These are phyloP conservation scores for Coemansia sp. DNA, from an alignment of 192 early-diverging fungal genomes.

Conservation along the genomic window DNA sequence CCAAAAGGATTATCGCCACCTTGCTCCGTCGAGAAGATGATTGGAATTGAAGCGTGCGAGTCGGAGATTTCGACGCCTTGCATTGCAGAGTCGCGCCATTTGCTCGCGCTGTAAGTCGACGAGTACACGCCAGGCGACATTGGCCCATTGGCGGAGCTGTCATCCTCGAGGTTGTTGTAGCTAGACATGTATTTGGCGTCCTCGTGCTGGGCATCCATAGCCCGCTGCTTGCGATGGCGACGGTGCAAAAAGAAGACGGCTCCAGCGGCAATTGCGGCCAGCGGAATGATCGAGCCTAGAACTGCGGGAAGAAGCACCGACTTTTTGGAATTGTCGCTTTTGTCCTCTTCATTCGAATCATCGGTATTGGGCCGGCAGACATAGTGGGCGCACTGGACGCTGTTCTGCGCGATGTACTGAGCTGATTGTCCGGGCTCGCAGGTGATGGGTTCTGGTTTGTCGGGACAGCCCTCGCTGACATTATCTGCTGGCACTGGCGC, in stretches of 20 bases:
- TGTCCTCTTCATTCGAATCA: not conserved
- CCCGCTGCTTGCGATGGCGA: slow-evolving; percentile 21
- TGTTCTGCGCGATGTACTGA: slow-evolving; percentile 31
- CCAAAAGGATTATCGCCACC: slow-evolving; percentile 15
- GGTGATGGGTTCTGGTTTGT: slow-evolving; percentile 13
- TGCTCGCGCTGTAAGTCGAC: slow-evolving; percentile 39
- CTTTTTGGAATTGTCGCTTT: not conserved
- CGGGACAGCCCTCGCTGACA: slow-evolving; percentile 20
- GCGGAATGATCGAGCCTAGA: slow-evolving; percentile 28
- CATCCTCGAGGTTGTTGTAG: slow-evolving; percentile 40
- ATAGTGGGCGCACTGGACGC: slow-evolving; percentile 39
- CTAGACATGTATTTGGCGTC: slow-evolving; percentile 41
- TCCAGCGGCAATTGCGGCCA: slow-evolving; percentile 17
- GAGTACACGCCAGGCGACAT: slow-evolving; percentile 20
- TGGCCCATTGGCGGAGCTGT: slow-evolving; percentile 18
- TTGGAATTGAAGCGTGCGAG: slow-evolving; percentile 40
- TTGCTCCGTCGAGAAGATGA: slow-evolving; percentile 32
- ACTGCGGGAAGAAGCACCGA: slow-evolving; percentile 37
- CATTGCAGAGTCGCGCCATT: slow-evolving; percentile 37
- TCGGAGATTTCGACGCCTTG: not conserved
- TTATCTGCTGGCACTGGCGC: slow-evolving; percentile 10
- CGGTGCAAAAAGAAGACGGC: slow-evolving; percentile 24
- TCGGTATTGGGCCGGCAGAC: slow-evolving; percentile 10
- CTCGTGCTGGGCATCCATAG: slow-evolving; percentile 22
- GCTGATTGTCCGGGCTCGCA: slow-evolving; percentile 27